Evolutionary conservation across 1,284 basidiomycete genomes (phyloP).

Genomic region (Cryptococcus wingfieldii): DNA sequence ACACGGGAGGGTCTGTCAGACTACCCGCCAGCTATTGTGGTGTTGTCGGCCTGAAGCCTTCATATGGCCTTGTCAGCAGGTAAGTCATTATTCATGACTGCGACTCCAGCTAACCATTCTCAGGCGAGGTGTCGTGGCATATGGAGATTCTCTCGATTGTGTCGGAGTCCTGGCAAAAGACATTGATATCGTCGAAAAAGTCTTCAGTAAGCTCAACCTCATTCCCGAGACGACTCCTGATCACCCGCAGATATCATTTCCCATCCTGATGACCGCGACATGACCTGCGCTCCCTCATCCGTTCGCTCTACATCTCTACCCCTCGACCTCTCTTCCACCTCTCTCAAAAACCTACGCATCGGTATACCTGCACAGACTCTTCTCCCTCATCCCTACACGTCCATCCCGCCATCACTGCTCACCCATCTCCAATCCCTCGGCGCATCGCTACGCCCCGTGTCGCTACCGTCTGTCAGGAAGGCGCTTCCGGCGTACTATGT

Average conservation of each 20-base stretch:
- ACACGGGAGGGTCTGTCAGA: conserved; percentile 91
- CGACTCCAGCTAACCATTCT: background rate
- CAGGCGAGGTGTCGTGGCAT: conserved; percentile 87
- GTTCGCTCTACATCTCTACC: conserved; percentile 45
- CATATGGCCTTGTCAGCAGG: conserved; percentile 87
- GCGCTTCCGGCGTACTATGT: conserved; percentile 94
- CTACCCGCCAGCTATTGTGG: conserved; percentile 93
- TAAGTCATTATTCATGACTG: conserved; percentile 35
- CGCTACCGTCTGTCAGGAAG: conserved; percentile 69
- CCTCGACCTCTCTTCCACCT: background rate
- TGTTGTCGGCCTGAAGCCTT: conserved; percentile 86
- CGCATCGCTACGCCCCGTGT: conserved; percentile 67
- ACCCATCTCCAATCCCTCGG: conserved; percentile 58
- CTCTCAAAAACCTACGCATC: conserved; percentile 29
- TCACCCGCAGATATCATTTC: conserved; percentile 58
- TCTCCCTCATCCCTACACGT: conserved; percentile 20
- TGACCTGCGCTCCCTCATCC: conserved; percentile 61
- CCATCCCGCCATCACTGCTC: conserved; percentile 47
- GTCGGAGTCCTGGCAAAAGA: conserved; percentile 73
- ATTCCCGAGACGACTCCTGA: background rate
- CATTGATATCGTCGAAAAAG: conserved; percentile 53
- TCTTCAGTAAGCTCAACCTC: conserved; percentile 59
- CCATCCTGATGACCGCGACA: conserved; percentile 67
- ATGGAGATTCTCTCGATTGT: conserved; percentile 91
- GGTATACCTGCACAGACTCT: conserved; percentile 35